phyloP scores from a whole-genome alignment of 805 yeast species.

The Metschnikowia dekortorum region DNA sequence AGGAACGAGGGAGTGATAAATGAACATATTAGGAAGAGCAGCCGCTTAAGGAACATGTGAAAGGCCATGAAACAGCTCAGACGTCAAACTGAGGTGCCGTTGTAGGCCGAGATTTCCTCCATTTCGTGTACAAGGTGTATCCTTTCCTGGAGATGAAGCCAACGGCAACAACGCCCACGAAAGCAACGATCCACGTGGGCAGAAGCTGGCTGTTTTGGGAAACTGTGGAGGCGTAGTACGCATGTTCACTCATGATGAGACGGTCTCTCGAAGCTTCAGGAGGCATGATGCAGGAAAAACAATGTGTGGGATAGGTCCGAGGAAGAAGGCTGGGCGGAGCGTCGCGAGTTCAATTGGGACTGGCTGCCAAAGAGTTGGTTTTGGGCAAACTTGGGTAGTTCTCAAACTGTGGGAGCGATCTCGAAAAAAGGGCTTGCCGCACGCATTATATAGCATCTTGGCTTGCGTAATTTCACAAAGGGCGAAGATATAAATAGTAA shows the following conservation, averaged over 20 bases:
- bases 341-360: neutral
- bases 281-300: conserved; percentile 4
- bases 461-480: neutral
- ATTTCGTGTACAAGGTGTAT: neutral
- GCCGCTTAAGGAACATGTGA: neutral
- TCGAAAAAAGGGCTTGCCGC: neutral
- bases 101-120: neutral
- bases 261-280: conserved; percentile 12
- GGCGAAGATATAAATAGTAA: neutral
- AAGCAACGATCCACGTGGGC: neutral
- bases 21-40: neutral
- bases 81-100: neutral
- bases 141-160: conserved; percentile 1
- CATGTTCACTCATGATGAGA: conserved; percentile 14
- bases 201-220: neutral
- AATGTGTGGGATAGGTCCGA: neutral
- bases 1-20: neutral
- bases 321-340: too few relatives aligned
- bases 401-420: neutral
- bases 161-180: neutral
- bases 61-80: neutral
- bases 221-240: conserved; percentile 9
- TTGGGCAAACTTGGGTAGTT: neutral
- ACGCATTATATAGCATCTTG: neutral
- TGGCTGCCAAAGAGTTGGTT: neutral